Conservation (phyloP, 352 stramenopile genomes). For the Pythium angustatum region DNA sequence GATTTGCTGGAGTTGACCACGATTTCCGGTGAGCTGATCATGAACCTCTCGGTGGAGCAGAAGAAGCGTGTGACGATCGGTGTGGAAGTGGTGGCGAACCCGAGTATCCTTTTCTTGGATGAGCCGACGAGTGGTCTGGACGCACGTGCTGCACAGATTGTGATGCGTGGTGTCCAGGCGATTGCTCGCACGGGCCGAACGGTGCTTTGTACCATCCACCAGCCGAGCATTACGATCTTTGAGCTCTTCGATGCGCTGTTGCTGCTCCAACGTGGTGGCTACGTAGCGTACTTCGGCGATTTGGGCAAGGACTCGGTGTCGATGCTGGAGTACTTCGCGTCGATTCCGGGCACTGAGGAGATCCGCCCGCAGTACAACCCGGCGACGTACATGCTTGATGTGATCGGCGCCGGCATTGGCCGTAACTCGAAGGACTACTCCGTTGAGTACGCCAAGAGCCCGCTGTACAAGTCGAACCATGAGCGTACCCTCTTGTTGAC, state of each 20-base stretch:
- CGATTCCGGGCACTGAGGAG: slow-evolving; percentile 64
- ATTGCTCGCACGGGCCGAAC: slow-evolving; percentile 88
- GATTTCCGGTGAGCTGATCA: slow-evolving; percentile 69
- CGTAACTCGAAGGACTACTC: slow-evolving; percentile 58
- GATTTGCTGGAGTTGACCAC: slow-evolving; percentile 53
- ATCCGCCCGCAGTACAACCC: slow-evolving; percentile 87
- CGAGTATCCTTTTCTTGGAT: slow-evolving; percentile 93
- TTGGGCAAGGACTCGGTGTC: slow-evolving; percentile 79
- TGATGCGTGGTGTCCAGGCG: slow-evolving; percentile 87
- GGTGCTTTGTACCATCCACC: slow-evolving; percentile 72
- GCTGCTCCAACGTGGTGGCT: slow-evolving; percentile 69
- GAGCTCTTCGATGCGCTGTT: slow-evolving; percentile 90
- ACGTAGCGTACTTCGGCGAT: slow-evolving; percentile 84
- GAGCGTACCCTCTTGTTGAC: slow-evolving; percentile 26
- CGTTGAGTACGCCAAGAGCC: slow-evolving; percentile 50
- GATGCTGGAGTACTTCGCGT: slow-evolving; percentile 91
- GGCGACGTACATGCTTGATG: slow-evolving; percentile 89
- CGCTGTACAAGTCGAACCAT: slow-evolving; percentile 33
- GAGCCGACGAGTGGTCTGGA: slow-evolving; percentile 91
- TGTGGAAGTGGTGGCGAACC: slow-evolving; percentile 91
- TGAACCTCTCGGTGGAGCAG: slow-evolving; percentile 82
- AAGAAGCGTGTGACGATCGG: slow-evolving; percentile 92
- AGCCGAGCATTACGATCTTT: slow-evolving; percentile 88
- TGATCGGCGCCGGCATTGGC: slow-evolving; percentile 73
- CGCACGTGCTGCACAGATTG: slow-evolving; percentile 76